Evolutionary conservation across 2,329 filamentous ascomycete species (phyloP).

Genomic region (Xylariaceae sp.): DNA sequence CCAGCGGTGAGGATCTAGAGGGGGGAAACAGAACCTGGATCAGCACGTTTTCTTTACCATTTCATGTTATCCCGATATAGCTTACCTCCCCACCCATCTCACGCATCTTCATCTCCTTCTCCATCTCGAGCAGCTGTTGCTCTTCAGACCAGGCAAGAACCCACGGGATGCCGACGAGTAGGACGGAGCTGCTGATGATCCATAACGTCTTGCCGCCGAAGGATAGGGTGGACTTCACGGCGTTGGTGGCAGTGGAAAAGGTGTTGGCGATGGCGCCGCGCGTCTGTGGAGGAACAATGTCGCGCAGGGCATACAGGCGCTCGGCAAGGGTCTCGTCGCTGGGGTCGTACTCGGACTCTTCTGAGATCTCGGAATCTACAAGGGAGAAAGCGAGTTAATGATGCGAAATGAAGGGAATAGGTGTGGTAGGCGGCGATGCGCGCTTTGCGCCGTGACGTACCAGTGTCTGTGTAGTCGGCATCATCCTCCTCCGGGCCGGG

Average conservation of each 20-base stretch:
- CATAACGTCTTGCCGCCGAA: slow-evolving; percentile 84
- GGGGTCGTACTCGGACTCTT: slow-evolving; percentile 66
- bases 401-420: not conserved
- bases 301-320: slow-evolving; percentile 65
- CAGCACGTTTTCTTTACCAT: too few species aligned
- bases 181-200: slow-evolving; percentile 82
- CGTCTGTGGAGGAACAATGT: slow-evolving; percentile 69
- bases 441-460: slow-evolving; percentile 45
- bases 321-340: slow-evolving; percentile 56
- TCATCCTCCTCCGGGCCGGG: slow-evolving; percentile 73
- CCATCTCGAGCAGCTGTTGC: slow-evolving; percentile 95
- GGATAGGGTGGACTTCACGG: slow-evolving; percentile 54
- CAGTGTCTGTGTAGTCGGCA: slow-evolving; percentile 81
- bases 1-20: slow-evolving; percentile 23
- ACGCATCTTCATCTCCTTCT: slow-evolving; percentile 94
- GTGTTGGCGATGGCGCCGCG: slow-evolving; percentile 62
- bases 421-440: too few species aligned
- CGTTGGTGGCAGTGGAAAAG: slow-evolving; percentile 48
- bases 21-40: slow-evolving; percentile 40
- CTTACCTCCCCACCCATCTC: slow-evolving; percentile 72
- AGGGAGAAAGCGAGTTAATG: not conserved
- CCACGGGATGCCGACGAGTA: slow-evolving; percentile 89
- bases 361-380: slow-evolving; percentile 76
- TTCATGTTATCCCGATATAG: too few species aligned
- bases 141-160: slow-evolving; percentile 91